A percentile compares a stretch with the other conserved stretches of the same genome.
Conservation (phyloP, 495 filamentous ascomycete species). For the Penicillium roqueforti region DNA sequence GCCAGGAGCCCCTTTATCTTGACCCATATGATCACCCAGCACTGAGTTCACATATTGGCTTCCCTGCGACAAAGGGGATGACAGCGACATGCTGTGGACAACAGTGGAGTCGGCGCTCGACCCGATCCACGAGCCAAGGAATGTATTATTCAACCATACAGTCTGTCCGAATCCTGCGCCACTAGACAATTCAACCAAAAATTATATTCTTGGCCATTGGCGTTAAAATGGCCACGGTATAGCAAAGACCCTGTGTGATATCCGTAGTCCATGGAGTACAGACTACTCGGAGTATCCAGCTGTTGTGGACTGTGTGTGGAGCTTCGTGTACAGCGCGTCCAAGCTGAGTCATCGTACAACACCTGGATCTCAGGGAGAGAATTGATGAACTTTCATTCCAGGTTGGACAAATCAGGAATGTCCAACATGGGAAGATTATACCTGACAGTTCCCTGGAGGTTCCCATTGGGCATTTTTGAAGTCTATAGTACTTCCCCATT, state of each 20-base stretch:
- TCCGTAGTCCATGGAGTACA: slow-evolving; percentile 66
- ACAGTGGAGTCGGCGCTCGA: slow-evolving; percentile 8
- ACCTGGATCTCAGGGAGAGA: slow-evolving; percentile 59
- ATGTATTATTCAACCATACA: slow-evolving; percentile 49
- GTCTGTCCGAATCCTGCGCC: slow-evolving; percentile 53
- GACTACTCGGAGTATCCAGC: slow-evolving; percentile 52
- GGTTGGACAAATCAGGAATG: slow-evolving; percentile 48
- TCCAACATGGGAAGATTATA: slow-evolving; percentile 42
- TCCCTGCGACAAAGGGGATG: slow-evolving; percentile 44
- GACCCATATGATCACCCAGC: slow-evolving; percentile 64
- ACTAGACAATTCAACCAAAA: slow-evolving; percentile 53
- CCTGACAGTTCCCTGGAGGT: slow-evolving; percentile 34
- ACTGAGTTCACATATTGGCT: slow-evolving; percentile 56
- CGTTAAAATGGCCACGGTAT: slow-evolving; percentile 64
- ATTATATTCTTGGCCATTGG: slow-evolving; percentile 51
- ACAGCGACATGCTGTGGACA: slow-evolving; percentile 7
- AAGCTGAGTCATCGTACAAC: slow-evolving; percentile 58
- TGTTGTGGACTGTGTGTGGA: slow-evolving; percentile 51
- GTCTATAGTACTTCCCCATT: slow-evolving; percentile 43
- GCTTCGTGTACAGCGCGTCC: slow-evolving; percentile 47
- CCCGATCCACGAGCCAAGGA: slow-evolving; percentile 53
- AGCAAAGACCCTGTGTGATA: slow-evolving; percentile 61
- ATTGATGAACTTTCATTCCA: slow-evolving; percentile 62
- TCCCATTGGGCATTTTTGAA: slow-evolving; percentile 34
- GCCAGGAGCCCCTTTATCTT: slow-evolving; percentile 55